These are phyloP conservation scores for Strobilomyces dryophilus DNA, from an alignment of 768 basidiomycete genomes.

Conservation along the genomic window DNA sequence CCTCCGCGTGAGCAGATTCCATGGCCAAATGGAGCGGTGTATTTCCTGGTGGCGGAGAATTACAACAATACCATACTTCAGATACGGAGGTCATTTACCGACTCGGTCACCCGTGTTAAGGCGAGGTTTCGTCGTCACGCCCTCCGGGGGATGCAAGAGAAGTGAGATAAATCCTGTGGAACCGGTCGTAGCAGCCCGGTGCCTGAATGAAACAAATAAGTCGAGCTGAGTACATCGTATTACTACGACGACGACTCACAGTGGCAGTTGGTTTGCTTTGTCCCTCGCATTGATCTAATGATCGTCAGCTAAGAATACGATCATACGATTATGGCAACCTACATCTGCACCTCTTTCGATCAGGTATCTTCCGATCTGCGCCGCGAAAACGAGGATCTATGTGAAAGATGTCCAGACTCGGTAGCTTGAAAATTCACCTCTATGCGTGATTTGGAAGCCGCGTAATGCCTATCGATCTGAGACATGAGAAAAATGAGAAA, in stretches of 20 bases:
- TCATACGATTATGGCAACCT: constrained; percentile 37
- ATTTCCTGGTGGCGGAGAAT: constrained; percentile 56
- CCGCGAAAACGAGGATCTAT: constrained; percentile 25
- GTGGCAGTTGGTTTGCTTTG: constrained; percentile 86
- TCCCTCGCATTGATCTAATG: constrained; percentile 90
- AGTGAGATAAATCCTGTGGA: constrained; percentile 85
- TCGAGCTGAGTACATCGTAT: background rate
- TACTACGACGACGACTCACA: constrained; percentile 41
- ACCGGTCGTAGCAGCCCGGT: constrained; percentile 95
- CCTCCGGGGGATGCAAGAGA: constrained; percentile 79
- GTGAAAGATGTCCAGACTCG: constrained; percentile 17
- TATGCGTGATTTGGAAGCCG: constrained; percentile 86
- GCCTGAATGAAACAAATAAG: constrained; percentile 43
- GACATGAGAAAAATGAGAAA: constrained; percentile 2
- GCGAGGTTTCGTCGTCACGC: constrained; percentile 61
- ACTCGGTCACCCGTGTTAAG: constrained; percentile 83
- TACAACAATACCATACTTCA: background rate
- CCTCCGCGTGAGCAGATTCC: constrained; percentile 93
- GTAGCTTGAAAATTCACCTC: constrained; percentile 48
- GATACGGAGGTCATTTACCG: constrained; percentile 39
- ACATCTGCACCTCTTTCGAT: constrained; percentile 90
- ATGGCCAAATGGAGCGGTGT: constrained; percentile 96
- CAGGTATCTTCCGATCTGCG: constrained; percentile 81
- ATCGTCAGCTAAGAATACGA: constrained; percentile 29
- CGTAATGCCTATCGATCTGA: constrained; percentile 66